A percentile compares a stretch with the other conserved stretches of the same genome.
Conservation (phyloP, 257 asterid genomes). For the Gentiana dahurica region DNA sequence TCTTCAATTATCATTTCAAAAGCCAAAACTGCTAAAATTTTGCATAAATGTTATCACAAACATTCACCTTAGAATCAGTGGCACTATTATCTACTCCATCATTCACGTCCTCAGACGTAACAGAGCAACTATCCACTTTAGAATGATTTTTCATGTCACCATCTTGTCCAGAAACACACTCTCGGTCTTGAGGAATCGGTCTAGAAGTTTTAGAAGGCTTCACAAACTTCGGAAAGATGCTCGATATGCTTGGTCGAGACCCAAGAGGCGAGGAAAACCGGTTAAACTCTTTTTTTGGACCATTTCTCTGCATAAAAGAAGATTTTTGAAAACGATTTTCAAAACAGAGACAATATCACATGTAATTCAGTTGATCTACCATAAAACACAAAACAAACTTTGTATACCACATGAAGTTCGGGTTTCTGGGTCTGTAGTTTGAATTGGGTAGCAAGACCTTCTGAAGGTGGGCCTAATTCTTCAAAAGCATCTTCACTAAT, state of each 20-base stretch:
- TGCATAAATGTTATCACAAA: neutral
- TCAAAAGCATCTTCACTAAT: conserved; percentile 29
- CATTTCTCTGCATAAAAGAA: conserved; percentile 17
- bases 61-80: conserved; percentile 30
- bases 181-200: neutral
- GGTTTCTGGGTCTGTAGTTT: conserved; percentile 29
- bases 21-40: neutral
- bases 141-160: neutral
- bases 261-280: conserved; percentile 10
- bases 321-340: neutral
- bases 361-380: neutral
- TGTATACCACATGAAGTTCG: conserved; percentile 22
- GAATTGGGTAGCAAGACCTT: conserved; percentile 14
- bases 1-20: conserved; percentile 2
- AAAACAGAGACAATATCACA: neutral
- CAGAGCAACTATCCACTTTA: conserved; percentile 5
- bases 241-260: conserved; percentile 7
- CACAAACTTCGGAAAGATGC: neutral
- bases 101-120: conserved; percentile 21
- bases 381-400: neutral
- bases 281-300: conserved; percentile 14
- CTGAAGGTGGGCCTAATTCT: conserved; percentile 35
- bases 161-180: neutral
- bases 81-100: conserved; percentile 23
- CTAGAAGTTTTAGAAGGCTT: conserved; percentile 10